These are phyloP conservation scores for Cajanus cajan DNA, from an alignment of 306 rosid species.

Conservation along the genomic window DNA sequence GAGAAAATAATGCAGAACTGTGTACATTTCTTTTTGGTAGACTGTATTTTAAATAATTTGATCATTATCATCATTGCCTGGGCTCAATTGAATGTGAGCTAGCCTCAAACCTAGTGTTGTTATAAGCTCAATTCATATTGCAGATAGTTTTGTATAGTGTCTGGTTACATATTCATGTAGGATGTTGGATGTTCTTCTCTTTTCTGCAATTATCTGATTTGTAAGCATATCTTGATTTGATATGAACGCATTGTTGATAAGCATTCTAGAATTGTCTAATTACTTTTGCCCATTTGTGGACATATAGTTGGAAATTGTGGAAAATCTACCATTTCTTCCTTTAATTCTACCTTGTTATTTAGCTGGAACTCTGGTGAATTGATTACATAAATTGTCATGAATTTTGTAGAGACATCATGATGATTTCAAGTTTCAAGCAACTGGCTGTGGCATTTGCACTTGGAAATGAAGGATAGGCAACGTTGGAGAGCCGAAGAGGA, in stretches of 20 bases:
- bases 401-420: constrained; percentile 65
- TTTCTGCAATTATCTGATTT: not conserved
- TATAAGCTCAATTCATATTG: not conserved
- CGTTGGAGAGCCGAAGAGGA: constrained; percentile 88
- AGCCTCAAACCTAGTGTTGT: not conserved
- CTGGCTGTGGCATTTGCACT: constrained; percentile 49
- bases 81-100: not conserved
- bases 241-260: not conserved
- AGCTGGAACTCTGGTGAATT: not conserved
- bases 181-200: not conserved
- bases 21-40: not conserved
- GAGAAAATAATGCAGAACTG: not conserved
- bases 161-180: not conserved
- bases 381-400: constrained; percentile 17
- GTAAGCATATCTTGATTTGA: not conserved
- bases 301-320: not conserved
- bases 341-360: not conserved
- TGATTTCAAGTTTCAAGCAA: constrained; percentile 53
- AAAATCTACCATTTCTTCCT: not conserved
- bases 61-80: not conserved
- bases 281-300: not conserved
- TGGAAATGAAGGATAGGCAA: constrained; percentile 88
- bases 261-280: not conserved
- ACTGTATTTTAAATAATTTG: not conserved
- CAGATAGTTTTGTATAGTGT: not conserved